Percentiles rank a stretch among this genome's conserved stretches.
Evolutionary conservation across 257 asterid genomes (phyloP).

Genomic region (Paraleonurus japonicus): DNA sequence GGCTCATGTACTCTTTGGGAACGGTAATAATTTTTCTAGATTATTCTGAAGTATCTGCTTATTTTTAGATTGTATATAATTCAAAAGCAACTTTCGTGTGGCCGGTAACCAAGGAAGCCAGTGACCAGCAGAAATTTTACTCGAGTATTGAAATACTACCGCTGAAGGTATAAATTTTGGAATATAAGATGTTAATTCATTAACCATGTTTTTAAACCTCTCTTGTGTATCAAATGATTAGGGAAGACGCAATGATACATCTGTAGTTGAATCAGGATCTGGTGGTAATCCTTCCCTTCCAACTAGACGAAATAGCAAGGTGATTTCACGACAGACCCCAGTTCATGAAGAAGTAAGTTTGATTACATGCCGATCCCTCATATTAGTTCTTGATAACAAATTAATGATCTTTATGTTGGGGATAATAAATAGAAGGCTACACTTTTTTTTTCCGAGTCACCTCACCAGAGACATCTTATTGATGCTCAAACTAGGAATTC

Average conservation of each 20-base stretch:
- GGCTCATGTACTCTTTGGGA: constrained; percentile 2
- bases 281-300: constrained; percentile 60
- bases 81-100: constrained; percentile 51
- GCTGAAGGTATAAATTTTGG: constrained; percentile 44
- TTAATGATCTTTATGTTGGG: background rate
- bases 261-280: constrained; percentile 54
- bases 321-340: constrained; percentile 37
- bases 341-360: constrained; percentile 76
- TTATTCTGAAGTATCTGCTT: constrained; percentile 23
- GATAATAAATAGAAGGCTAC: background rate
- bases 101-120: constrained; percentile 40
- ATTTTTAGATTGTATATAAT: constrained; percentile 58
- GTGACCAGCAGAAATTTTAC: constrained; percentile 50
- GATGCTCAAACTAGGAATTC: background rate
- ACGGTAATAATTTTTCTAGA: constrained; percentile 2
- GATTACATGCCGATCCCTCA: background rate
- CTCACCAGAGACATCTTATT: background rate
- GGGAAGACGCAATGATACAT: constrained; percentile 58
- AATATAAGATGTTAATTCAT: constrained; percentile 3
- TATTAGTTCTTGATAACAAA: background rate
- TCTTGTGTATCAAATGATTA: constrained; percentile 34
- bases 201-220: constrained; percentile 18
- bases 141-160: constrained; percentile 37
- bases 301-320: constrained; percentile 39
- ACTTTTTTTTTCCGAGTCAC: background rate